Evolutionary conservation across 805 yeast species (phyloP).

Genomic region (Jamesozyma gamospora): DNA sequence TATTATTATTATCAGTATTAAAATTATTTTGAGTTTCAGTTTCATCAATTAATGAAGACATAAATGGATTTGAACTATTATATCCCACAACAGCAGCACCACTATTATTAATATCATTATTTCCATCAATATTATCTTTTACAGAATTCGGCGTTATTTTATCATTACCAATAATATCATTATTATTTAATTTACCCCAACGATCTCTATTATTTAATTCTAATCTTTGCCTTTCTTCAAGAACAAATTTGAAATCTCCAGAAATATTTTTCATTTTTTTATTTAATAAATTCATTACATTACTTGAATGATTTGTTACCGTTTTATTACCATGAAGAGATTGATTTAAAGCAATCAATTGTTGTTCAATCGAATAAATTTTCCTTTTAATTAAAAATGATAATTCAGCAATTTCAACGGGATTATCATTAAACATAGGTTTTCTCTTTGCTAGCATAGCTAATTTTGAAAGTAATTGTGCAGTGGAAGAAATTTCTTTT

Average conservation of each 20-base stretch:
- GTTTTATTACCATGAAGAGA: background rate
- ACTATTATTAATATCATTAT: constrained; percentile 3
- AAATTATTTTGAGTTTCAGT: constrained; percentile 8
- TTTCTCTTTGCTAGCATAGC: constrained; percentile 80
- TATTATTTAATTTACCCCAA: constrained; percentile 64
- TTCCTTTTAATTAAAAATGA: constrained; percentile 58
- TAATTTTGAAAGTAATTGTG: constrained; percentile 67
- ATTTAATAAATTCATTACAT: constrained; percentile 77
- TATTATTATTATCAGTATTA: constrained; percentile 7
- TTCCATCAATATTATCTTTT: background rate
- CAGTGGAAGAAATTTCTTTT: constrained; percentile 77
- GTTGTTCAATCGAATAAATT: constrained; percentile 57
- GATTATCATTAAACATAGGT: constrained; percentile 87
- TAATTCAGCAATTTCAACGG: constrained; percentile 85
- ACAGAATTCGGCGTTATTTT: background rate
- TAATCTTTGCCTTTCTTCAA: constrained; percentile 75
- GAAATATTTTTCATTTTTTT: constrained; percentile 87
- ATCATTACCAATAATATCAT: constrained; percentile 1
- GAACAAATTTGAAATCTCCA: constrained; percentile 82
- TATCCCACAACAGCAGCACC: constrained; percentile 8
- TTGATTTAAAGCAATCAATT: constrained; percentile 64
- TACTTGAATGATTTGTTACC: constrained; percentile 50
- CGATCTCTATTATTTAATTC: constrained; percentile 73
- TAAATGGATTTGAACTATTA: constrained; percentile 33
- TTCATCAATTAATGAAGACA: constrained; percentile 27